phyloP scores from a whole-genome alignment of 73 alveolate genomes.

The Halteria grandinella region DNA sequence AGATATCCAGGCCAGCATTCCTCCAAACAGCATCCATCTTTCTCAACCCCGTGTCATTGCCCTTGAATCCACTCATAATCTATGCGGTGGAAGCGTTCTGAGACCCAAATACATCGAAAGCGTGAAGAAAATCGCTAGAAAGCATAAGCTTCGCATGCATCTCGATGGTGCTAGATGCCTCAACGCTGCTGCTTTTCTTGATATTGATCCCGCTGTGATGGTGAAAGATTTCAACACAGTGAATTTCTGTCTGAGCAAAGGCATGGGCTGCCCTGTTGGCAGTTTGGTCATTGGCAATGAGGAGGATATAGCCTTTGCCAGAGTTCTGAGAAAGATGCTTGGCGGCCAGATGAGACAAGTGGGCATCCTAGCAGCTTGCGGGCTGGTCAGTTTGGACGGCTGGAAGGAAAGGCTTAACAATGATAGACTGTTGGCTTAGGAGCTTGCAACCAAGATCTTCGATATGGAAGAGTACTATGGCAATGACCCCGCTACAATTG shows the following conservation, averaged over 20 bases:
- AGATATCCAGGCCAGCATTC: constrained; percentile 20
- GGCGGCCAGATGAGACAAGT: constrained; percentile 75
- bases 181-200: constrained; percentile 70
- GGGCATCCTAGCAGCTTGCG: constrained; percentile 61
- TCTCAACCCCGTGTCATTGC: constrained; percentile 52
- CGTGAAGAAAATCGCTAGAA: constrained; percentile 33
- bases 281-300: constrained; percentile 69
- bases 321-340: constrained; percentile 52
- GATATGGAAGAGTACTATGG: neutral
- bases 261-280: constrained; percentile 77
- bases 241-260: constrained; percentile 71
- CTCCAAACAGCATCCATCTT: constrained; percentile 45
- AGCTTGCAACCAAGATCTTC: neutral
- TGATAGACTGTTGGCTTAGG: constrained; percentile 50
- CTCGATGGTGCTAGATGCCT: constrained; percentile 80
- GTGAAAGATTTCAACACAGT: constrained; percentile 63
- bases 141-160: constrained; percentile 57
- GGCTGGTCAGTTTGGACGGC: constrained; percentile 35
- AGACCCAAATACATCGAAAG: constrained; percentile 31
- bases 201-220: constrained; percentile 46
- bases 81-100: constrained; percentile 60
- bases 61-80: constrained; percentile 65
- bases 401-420: constrained; percentile 25
- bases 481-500: neutral
- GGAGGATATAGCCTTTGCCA: constrained; percentile 51